Base-by-base conservation (phyloP, 768 basidiomycete genomes). In the Podaxis sp. region DNA sequence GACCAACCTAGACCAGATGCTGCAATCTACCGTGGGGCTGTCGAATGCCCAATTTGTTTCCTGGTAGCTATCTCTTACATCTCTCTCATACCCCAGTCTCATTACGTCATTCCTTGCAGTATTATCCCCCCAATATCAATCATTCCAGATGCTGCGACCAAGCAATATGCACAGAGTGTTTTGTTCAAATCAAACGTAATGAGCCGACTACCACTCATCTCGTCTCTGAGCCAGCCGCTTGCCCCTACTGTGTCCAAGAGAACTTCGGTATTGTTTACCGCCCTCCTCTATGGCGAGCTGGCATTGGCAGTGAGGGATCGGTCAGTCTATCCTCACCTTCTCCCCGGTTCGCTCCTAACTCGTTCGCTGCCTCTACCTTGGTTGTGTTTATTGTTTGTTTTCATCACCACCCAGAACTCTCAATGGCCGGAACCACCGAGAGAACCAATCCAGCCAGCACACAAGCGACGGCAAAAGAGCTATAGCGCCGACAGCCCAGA, bases 41-140 rank as follows among this genome's bases (percentile, higher is more conserved):
- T 89, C 17, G 97, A 99, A 73, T 99, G 97, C 80, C 97, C 97
- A 24, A 97, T 99, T 65, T 99, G 96, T 77, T 98, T 99, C 78
- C 82, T 99, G 75, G 96, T 93, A 69, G 72, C 89, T 86, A 66
- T 65, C 57, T 67, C 38, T 28, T 19, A 46, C n/a, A 60, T 66
- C 64, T 49, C 19, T 53, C 62, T 59, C 42, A 53, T 58, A 61
- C 64, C 63, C 53, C 70, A 69, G 49, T 70, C 69, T 74, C 57
- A 69, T 76, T 73, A 71, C 68, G 65, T 70, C 67, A 67, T 68
- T 46, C 40, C 40, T 58, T 28, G 26, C 72, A 99, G 96, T 98
- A 96, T 75, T 99, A 98, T 72, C 97, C 97, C 24, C 84, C 91
- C 52, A 96, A 98, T 76, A 97, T 98, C 76, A 98, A 99, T 72